Evolutionary conservation across 768 basidiomycete species (phyloP).

Genomic region (Holtermanniella nyarrowii): DNA sequence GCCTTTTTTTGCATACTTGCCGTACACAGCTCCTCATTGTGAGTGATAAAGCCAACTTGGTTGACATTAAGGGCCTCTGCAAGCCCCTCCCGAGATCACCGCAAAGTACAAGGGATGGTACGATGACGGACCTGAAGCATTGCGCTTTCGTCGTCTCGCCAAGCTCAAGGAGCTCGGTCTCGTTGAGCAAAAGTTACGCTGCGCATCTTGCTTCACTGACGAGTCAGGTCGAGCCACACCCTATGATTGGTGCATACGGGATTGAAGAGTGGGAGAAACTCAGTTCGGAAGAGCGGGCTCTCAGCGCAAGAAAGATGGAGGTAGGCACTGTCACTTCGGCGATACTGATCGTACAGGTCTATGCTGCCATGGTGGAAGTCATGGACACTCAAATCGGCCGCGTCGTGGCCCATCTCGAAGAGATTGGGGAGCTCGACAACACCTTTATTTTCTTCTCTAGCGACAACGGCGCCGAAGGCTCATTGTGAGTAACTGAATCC

Average conservation of each 20-base stretch:
- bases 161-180: constrained; percentile 26
- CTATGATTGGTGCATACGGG: constrained; percentile 21
- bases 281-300: constrained; percentile 14
- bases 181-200: constrained; percentile 13
- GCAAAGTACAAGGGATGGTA: constrained; percentile 31
- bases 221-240: constrained; percentile 17
- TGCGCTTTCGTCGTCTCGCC: constrained; percentile 21
- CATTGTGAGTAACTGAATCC: constrained; percentile 11
- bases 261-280: constrained; percentile 22
- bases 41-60: constrained; percentile 1
- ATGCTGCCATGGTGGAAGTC: constrained; percentile 29
- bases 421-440: constrained; percentile 28
- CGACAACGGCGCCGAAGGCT: constrained; percentile 38
- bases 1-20: constrained; percentile 36
- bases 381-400: constrained; percentile 34
- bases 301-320: constrained; percentile 27
- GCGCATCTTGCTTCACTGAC: neutral
- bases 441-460: constrained; percentile 34
- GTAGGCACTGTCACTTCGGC: neutral
- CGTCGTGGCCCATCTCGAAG: constrained; percentile 24
- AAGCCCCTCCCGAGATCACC: constrained; percentile 18
- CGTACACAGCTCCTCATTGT: constrained; percentile 36
- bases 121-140: constrained; percentile 30
- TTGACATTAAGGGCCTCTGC: constrained; percentile 20
- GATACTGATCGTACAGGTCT: constrained; percentile 5